Evolutionary conservation across 106 monocot genomes (phyloP).

Genomic region (Dioscorea dumetorum): DNA sequence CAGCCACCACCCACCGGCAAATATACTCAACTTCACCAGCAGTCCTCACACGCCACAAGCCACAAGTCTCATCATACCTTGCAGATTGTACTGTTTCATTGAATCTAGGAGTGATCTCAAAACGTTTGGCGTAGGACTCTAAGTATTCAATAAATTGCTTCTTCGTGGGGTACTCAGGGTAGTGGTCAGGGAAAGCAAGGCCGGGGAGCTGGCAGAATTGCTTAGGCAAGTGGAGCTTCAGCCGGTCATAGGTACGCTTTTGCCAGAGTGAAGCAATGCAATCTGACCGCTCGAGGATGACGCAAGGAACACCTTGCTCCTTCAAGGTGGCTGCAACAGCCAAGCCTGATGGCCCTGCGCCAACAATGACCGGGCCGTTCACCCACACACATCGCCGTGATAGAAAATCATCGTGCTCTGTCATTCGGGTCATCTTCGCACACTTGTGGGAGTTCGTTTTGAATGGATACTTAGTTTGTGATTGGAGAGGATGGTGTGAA

Average conservation of each 20-base stretch:
- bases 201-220: constrained; percentile 47
- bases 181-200: constrained; percentile 35
- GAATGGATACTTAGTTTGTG: not conserved
- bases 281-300: constrained; percentile 45
- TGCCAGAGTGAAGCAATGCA: constrained; percentile 62
- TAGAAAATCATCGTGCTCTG: constrained; percentile 9
- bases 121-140: constrained; percentile 32
- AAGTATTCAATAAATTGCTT: constrained; percentile 45
- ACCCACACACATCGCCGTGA: constrained; percentile 31
- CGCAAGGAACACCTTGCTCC: constrained; percentile 37
- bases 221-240: constrained; percentile 56
- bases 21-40: constrained; percentile 39
- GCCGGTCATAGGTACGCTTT: constrained; percentile 47
- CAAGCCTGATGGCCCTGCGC: constrained; percentile 28
- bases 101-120: constrained; percentile 36
- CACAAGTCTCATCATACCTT: constrained; percentile 25
- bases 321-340: constrained; percentile 15
- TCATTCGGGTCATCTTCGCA: not conserved
- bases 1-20: constrained; percentile 53
- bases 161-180: constrained; percentile 44
- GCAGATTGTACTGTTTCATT: constrained; percentile 36
- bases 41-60: constrained; percentile 35
- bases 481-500: not conserved
- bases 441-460: not conserved
- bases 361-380: constrained; percentile 37